Base-by-base conservation (phyloP, 2,329 filamentous ascomycete species). In the Phyllosticta paracitricarpa region DNA sequence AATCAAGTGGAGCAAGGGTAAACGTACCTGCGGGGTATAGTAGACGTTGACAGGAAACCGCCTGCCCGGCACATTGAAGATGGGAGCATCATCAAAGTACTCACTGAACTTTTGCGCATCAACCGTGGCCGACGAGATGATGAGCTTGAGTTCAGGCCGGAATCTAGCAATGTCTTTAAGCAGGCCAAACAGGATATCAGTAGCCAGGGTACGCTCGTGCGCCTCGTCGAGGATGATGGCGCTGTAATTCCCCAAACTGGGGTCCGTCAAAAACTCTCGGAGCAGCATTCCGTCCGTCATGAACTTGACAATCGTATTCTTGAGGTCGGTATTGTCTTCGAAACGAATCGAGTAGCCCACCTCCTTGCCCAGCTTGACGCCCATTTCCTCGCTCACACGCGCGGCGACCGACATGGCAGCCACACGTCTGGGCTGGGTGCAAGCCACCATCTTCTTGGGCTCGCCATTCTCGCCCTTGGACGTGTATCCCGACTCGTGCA, bases 391-490 rank as follows among this genome's bases (percentile, higher is more conserved):
- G 0, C 93, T 90, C 2, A 99, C 94, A 80, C 94, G 91, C 54
- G 90, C 86, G n/a, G 94, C 93, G 22, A 97, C 93, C 69, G 89
- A 94, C 93, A 97, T 97, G 30, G 94, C 94, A 3, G 94, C 94
- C 10, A 99, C 94, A 79, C 94, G 86, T 67, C 94, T 86, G 4
- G 94, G 94, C 66, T 99, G 94, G 0, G 94, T 99, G 69, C 92
- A 96, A 4, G 89, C 93, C 10, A 99, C 84, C 72, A 93, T 96
- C 74, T 89, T 80, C 5, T 89, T 91, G 24, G 84, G 82, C 70
- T 93, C 91, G 6, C 60, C 60, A 22, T 62, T 62, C 56, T 62
- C 60, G n/a, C 58, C 60, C 28, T 62, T 62, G n/a, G 60, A 62
- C 2, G 91, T 96, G 68, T 89, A 96, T 1, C 92, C 92, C 0